phyloP scores from a whole-genome alignment of 2,329 filamentous ascomycete species.

The Hymenoscyphus fraxineus region DNA sequence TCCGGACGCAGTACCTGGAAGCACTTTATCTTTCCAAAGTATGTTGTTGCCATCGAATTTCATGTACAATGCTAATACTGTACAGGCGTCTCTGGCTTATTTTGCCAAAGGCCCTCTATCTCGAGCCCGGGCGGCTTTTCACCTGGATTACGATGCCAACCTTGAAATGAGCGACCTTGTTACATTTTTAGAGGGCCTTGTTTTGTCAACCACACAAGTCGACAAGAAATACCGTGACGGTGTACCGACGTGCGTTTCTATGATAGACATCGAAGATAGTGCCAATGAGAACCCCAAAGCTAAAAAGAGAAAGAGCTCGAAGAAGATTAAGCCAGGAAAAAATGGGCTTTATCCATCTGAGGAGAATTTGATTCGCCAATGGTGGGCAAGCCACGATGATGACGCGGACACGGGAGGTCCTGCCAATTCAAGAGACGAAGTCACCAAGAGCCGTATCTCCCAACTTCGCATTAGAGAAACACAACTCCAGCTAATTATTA shows the following conservation, averaged over 20 bases:
- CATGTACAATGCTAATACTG: constrained; percentile 36
- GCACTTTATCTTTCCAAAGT: constrained; percentile 62
- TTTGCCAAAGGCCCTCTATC: constrained; percentile 80
- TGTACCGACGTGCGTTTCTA: constrained; percentile 57
- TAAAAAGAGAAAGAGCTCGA: constrained; percentile 52
- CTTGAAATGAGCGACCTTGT: constrained; percentile 61
- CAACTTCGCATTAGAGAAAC: constrained; percentile 71
- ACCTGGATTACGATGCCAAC: constrained; percentile 56
- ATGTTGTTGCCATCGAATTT: constrained; percentile 23
- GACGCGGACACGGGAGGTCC: constrained; percentile 44
- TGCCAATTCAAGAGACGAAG: constrained; percentile 46
- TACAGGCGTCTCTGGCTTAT: constrained; percentile 72
- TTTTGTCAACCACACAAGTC: constrained; percentile 63
- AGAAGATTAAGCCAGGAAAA: constrained; percentile 64
- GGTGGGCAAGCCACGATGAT: constrained; percentile 64
- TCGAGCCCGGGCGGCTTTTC: constrained; percentile 67
- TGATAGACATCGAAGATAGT: constrained; percentile 54
- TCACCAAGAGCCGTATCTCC: constrained; percentile 57
- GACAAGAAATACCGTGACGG: constrained; percentile 79
- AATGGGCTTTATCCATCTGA: constrained; percentile 67
- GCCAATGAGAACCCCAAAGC: constrained; percentile 34
- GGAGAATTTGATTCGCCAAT: constrained; percentile 59
- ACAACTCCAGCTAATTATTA: constrained; percentile 74
- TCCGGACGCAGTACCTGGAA: constrained; percentile 56
- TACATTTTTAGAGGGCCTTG: constrained; percentile 63